Evolutionary conservation across 139 green algal genomes (phyloP).

Genomic region (Tetraselmis striata): DNA sequence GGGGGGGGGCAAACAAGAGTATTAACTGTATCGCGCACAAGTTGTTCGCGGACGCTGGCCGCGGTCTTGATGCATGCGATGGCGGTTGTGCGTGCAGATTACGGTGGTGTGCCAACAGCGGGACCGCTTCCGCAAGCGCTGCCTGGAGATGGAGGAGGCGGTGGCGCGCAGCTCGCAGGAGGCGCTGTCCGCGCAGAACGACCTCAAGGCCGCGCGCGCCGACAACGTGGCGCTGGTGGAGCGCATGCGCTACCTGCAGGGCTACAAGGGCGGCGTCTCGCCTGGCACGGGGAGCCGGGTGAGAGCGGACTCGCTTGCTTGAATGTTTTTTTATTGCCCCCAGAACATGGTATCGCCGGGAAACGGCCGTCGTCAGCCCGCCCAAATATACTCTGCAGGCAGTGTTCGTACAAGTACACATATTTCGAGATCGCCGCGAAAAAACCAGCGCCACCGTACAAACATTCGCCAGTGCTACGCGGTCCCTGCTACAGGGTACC

Average conservation of each 20-base stretch:
- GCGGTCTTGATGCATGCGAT: too few species aligned
- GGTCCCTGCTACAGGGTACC: too few species aligned
- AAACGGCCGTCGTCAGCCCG: too few species aligned
- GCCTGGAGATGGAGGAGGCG: conserved; percentile 69
- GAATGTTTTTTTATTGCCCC: neutral
- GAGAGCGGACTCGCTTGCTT: neutral
- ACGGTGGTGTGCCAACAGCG: conserved; percentile 71
- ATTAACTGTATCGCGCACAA: too few species aligned
- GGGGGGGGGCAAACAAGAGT: too few species aligned
- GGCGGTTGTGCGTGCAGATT: too few species aligned
- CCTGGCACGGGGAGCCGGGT: too few species aligned
- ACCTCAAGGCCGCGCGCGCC: conserved; percentile 38
- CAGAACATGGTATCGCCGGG: too few species aligned
- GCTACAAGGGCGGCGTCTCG: conserved; percentile 25
- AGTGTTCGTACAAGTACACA: neutral
- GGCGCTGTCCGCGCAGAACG: conserved; percentile 28
- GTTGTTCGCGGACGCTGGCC: too few species aligned
- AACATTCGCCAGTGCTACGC: too few species aligned
- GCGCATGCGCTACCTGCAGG: conserved; percentile 74
- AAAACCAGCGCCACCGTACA: conserved; percentile 10
- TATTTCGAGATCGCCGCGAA: too few species aligned
- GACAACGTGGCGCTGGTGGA: conserved; percentile 92
- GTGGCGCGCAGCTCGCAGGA: conserved; percentile 23
- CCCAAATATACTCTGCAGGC: too few species aligned
- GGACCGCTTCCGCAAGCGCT: conserved; percentile 61